phyloP scores from a whole-genome alignment of 2,329 filamentous ascomycete genomes.

The Pseudogymnoascus sp. region DNA sequence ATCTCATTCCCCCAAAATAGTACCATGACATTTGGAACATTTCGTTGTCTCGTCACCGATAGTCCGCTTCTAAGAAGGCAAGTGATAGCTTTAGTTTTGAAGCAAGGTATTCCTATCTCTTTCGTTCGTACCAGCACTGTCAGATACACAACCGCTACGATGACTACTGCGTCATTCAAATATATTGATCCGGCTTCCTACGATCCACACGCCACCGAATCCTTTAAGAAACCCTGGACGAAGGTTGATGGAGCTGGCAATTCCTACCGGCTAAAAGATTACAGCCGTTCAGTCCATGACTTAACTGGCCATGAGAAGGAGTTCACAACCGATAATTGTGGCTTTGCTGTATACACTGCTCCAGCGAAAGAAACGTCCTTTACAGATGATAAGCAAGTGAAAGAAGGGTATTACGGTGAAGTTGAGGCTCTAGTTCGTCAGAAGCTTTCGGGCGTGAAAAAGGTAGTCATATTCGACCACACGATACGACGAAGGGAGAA shows the following conservation, averaged over 20 bases:
- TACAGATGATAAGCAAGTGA: constrained; percentile 58
- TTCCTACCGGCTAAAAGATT: constrained; percentile 42
- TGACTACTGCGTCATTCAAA: constrained; percentile 50
- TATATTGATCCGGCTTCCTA: constrained; percentile 50
- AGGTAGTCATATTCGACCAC: constrained; percentile 73
- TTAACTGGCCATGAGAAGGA: constrained; percentile 57
- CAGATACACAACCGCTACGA: constrained; percentile 29
- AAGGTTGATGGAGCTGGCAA: constrained; percentile 53
- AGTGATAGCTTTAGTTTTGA: background rate
- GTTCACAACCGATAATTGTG: constrained; percentile 60
- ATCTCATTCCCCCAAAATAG: background rate
- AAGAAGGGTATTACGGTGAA: constrained; percentile 69
- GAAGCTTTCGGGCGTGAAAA: constrained; percentile 53
- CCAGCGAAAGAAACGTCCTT: constrained; percentile 51
- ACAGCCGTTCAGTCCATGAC: constrained; percentile 51
- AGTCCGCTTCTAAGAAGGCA: background rate
- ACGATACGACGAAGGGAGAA: constrained; percentile 60
- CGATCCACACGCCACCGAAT: constrained; percentile 18
- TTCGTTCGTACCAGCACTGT: background rate
- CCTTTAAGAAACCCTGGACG: constrained; percentile 46
- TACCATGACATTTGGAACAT: background rate
- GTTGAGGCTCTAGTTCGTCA: constrained; percentile 60
- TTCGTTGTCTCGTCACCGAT: background rate
- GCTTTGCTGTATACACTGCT: constrained; percentile 58
- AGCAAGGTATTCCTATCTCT: background rate